Evolutionary conservation across 192 early-diverging fungal species (phyloP), one percentile per base, ranked within the genome.

Genomic region (Backusella psychrophila): DNA sequence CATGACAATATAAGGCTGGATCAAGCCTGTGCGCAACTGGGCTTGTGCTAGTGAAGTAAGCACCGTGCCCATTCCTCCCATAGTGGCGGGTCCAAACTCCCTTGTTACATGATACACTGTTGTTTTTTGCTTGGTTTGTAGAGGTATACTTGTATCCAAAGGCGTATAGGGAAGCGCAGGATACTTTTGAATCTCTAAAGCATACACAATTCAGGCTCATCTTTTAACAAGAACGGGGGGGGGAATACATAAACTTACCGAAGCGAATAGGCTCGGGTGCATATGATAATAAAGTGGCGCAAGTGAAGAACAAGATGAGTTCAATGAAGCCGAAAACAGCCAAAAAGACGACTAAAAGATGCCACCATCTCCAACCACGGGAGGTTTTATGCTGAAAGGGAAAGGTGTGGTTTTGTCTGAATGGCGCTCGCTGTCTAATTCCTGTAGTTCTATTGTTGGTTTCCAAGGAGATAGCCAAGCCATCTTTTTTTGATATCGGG

Each of bases 81-180:
- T 87, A 6, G 86, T 77, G 4, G 88, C 86, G 0, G 80, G 78
- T 12, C 86, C 86, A 74, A 87, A 89, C 65, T 89, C 88, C 70
- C 86, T 89, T n/a, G 86, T 87, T 53, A 89, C 75, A 70, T 89
- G 88, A 39, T 87, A 89, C 12, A 89, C 83, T 31, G 80, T 78
- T 15, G 81, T 85, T 38, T 71, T 78, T 72, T 79, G 75, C 19
- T 71, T 72, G 41, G 76, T 77, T 8, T 44, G 66, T 36, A 67
- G 31, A 3, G 39, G 49, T 9, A 70, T 34, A n/a, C 65, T 56
- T 7, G 80, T 73, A 66, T 84, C 82, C 31, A 89, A 72, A n/a
- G 75, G 82, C 17, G 82, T 70, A 41, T 89, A 89, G 11, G 75
- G 75, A 8, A 88, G 74, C 11, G 41, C 26, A 12, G 70, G 70